Evolutionary conservation across 1,139 yeast species (phyloP), one percentile per base, ranked within the genome.

Genomic region (Sugiyamaella pinicola): DNA sequence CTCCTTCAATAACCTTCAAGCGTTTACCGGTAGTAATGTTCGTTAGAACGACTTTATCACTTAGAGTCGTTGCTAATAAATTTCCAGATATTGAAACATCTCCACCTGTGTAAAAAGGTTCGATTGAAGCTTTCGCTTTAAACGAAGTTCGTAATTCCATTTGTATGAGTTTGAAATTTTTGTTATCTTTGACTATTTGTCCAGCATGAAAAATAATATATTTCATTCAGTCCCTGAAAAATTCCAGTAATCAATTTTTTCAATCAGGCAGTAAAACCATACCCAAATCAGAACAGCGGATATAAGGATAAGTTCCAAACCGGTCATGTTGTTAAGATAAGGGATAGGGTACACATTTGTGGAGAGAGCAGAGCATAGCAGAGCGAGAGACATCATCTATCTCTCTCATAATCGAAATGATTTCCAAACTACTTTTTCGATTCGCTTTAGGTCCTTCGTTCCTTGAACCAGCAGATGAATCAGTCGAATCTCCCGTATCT

Each of bases 21-120:
- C 81, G 71, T 60, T 79, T 75, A 59, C 84, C 85, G 26, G 85
- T 78, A 18, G 65, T 62, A 50, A 87, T 70, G 62, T 88, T 79
- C 35, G 95, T 80, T 34, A 93, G 74, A 47, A 86, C 80, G 8
- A 90, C 80, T 62, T 86, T 89, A 37, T 63, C 63, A 63, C 88
- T 96, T 34, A 85, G 77, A 1, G 96, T 87, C 1, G 97, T 85
- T n/a, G 95, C 96, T 55, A 90, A 69, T 1, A 85, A 65, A 63
- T 84, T 84, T n/a, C 69, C 70, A 1, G 88, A 80, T 8, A 87
- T 67, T 1, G 89, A 76, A 4, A 91, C 95, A 5, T 95, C 82
- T 8, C 95, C 88, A 12, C 97, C 96, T 9, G 88, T 81, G 66
- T 87, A 93, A 64, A 90, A 84, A 17, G 99, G 98, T 46, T 77